Evolutionary conservation across 2,329 filamentous ascomycete species (phyloP), one percentile per base, ranked within the genome.

Genomic region (Didymella lethalis): DNA sequence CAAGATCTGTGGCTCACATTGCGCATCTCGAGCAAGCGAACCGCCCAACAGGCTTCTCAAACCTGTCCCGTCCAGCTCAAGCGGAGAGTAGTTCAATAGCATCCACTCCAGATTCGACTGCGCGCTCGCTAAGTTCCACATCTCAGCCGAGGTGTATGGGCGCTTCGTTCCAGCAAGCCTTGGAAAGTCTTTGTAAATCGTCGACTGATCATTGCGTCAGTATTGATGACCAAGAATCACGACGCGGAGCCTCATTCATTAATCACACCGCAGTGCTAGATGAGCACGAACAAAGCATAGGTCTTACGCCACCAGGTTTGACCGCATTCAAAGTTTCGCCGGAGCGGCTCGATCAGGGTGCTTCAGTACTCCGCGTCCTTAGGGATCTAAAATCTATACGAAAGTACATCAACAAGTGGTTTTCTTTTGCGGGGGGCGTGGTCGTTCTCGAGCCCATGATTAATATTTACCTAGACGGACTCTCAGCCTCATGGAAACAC

Each of bases 401-500:
- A 16, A 68, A 65, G 36, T 77, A 75, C 38, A 69, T 76, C 43
- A 65, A 74, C n/a, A 70, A 72, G 45, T 66, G 64, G 68, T 76
- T 75, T 45, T 70, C 67, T 3, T 69, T 73, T 18, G 67, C 65
- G 3, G 62, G 67, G 29, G 74, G 74, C 0, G 62, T 75, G n/a
- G 62, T 76, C n/a, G 57, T 76, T 14, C 72, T 75, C 41, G 73
- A 71, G 53, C 72, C 74, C 0, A 75, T 77, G 65, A 61, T 75
- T 20, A 73, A 70, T 46, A 69, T 72, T 4, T 75, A 68, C 57
- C 62, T 65, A 2, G 45, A 63, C 6, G 68, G 66, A 1, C n/a
- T 76, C 6, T 72, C 66, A 65, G 61, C 64, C 3, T 62, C 63
- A 4, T 74, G 75, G 67, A 68, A 67, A 8, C 71, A 68, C 20